Evolutionary conservation across 2,329 filamentous ascomycete genomes (phyloP).

Genomic region (Hyphodiscus sp.): DNA sequence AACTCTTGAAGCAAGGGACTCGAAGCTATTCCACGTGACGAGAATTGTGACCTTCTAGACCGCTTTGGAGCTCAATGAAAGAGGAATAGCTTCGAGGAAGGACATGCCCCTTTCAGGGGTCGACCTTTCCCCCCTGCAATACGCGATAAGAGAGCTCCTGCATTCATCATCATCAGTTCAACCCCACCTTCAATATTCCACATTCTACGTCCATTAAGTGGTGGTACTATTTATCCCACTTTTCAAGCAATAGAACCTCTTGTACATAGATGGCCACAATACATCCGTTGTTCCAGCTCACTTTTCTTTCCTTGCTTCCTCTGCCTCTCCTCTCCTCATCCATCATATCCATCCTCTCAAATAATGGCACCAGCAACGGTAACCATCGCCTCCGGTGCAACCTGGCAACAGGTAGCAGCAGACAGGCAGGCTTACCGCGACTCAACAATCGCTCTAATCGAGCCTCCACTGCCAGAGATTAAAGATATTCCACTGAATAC

Average conservation of each 20-base stretch:
- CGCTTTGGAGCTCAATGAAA: background rate
- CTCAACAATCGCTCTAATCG: constrained; percentile 35
- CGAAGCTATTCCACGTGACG: background rate
- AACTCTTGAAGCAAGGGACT: background rate
- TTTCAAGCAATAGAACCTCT: background rate
- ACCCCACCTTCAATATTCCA: background rate
- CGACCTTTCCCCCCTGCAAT: too few relatives aligned
- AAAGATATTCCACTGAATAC: constrained; percentile 38
- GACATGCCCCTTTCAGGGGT: background rate
- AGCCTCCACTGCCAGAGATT: constrained; percentile 34
- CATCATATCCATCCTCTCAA: background rate
- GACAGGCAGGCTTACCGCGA: constrained; percentile 41
- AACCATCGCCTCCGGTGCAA: constrained; percentile 27
- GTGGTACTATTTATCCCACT: background rate
- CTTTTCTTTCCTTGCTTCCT: background rate
- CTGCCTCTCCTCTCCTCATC: background rate
- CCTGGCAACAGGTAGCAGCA: constrained; percentile 42
- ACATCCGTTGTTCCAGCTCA: background rate
- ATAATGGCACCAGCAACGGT: constrained; percentile 23
- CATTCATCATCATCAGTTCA: background rate
- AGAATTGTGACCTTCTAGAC: background rate
- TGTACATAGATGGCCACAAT: background rate
- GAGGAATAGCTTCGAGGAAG: background rate
- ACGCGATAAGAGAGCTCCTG: background rate
- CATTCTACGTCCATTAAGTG: too few relatives aligned